Conservation (phyloP, 306 rosid species). For the Ceratonia siliqua region DNA sequence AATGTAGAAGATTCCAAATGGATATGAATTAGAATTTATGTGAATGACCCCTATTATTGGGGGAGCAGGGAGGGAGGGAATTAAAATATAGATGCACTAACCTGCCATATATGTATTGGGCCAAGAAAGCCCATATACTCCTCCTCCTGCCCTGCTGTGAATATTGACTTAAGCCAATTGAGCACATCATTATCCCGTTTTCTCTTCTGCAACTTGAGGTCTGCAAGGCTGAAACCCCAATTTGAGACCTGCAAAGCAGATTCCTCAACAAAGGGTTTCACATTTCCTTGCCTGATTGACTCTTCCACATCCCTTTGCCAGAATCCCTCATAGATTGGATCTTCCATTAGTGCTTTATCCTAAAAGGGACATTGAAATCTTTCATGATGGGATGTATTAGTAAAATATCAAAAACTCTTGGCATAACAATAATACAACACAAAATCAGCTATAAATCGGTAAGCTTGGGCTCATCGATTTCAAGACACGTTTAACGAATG, state of each 20-base stretch:
- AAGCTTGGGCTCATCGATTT: conserved; percentile 11
- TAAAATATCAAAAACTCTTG: conserved; percentile 14
- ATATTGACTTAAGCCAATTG: conserved; percentile 71
- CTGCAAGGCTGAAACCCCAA: conserved; percentile 95
- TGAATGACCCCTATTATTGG: not conserved
- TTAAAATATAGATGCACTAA: conserved; percentile 45
- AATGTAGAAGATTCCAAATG: conserved; percentile 2
- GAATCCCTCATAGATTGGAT: conserved; percentile 89
- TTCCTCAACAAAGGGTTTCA: conserved; percentile 83
- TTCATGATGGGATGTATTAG: conserved; percentile 17
- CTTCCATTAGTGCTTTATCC: conserved; percentile 93
- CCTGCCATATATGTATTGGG: conserved; percentile 99
- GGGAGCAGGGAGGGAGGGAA: not conserved
- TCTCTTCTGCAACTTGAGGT: conserved; percentile 87
- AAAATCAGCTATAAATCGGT: not conserved
- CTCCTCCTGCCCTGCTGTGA: conserved; percentile 62
- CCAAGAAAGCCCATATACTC: conserved; percentile 90
- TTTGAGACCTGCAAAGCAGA: conserved; percentile 83
- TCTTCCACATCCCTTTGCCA: conserved; percentile 99
- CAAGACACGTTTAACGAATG: conserved; percentile 3
- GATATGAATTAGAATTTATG: conserved; percentile 18
- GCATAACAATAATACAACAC: conserved; percentile 4
- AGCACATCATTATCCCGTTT: conserved; percentile 50
- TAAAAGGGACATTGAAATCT: conserved; percentile 36
- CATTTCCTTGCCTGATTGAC: conserved; percentile 82